Evolutionary conservation across 1,284 basidiomycete species (phyloP).

Genomic region (Papiliotrema flavescens): DNA sequence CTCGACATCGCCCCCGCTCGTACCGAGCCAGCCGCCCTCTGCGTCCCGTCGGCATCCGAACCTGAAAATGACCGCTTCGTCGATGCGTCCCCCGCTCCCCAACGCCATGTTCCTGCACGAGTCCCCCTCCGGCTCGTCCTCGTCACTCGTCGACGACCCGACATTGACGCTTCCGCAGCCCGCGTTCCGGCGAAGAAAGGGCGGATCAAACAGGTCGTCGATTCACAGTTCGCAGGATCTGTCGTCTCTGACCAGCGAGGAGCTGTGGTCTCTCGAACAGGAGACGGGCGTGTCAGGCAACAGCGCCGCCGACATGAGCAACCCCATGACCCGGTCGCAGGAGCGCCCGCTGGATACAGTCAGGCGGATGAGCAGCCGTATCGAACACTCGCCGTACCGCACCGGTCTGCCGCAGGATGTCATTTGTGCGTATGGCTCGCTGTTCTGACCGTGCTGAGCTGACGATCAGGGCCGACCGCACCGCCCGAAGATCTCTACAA

Average conservation of each 20-base stretch:
- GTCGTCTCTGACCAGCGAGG: conserved; percentile 37
- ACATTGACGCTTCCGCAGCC: conserved; percentile 28
- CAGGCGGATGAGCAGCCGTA: conserved; percentile 29
- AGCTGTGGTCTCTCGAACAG: conserved; percentile 38
- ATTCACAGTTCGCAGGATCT: conserved; percentile 28
- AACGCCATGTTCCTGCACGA: conserved; percentile 20
- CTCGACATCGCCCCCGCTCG: conserved; percentile 1
- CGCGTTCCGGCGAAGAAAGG: conserved; percentile 20
- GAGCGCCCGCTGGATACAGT: conserved; percentile 48
- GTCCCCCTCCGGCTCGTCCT: conserved; percentile 23
- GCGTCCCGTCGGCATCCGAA: conserved; percentile 13
- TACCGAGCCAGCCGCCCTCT: conserved; percentile 3
- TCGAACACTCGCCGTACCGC: conserved; percentile 15
- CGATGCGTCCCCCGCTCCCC: conserved; percentile 10
- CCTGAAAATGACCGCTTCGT: conserved; percentile 13
- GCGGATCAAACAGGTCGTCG: conserved; percentile 33
- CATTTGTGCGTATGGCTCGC: conserved; percentile 27
- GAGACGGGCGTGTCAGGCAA: conserved; percentile 6
- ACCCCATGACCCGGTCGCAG: conserved; percentile 35
- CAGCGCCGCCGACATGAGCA: conserved; percentile 43
- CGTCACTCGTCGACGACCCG: conserved; percentile 15
- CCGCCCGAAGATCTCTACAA: conserved; percentile 22
- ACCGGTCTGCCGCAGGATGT: conserved; percentile 31
- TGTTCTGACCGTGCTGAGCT: conserved; percentile 1
- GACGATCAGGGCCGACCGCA: conserved; percentile 34